Evolutionary conservation across 1,139 yeast genomes (phyloP), one percentile per base, ranked within the genome.

Genomic region (Debaryomyces coudertii): DNA sequence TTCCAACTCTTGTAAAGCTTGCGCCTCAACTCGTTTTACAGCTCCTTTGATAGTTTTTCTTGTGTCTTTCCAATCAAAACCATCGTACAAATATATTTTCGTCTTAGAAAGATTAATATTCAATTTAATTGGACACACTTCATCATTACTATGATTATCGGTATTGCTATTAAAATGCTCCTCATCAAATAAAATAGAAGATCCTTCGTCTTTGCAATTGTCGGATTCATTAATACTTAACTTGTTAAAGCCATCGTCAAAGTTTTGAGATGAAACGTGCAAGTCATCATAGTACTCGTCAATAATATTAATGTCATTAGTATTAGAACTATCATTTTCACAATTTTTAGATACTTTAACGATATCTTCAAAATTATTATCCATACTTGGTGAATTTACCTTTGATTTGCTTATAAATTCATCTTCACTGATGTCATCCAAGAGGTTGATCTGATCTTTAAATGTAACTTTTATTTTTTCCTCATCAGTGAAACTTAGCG

Each of bases 11-110:
- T 34, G 40, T 12, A 30, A 15, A 8, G 79, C 83, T 43, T 70
- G 76, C 9, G 66, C 69, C 53, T 85, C 89, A 11, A 87, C 80
- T 29, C 78, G 66, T 46, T 76, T 76, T 0, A 92, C 85, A 0
- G 89, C 88, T 5, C 76, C 78, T 18, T 76, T 71, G 23, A 93
- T 85, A 0, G 82, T 75, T 35, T 73, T 76, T 50, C 96, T 74
- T 0, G 98, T 90, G 41, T 81, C 82, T 47, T 79, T 79, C 96
- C 98, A 90, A 61, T 93, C 99, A 59, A 85, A 93, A 0, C 99
- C 99, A 68, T 93, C 99, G 61, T 80, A 83, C 34, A 93, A 66
- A 48, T 79, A 82, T 49, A 93, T 66, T 3, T 65, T 65, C 0
- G 76, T 63, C 39, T 71, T 73, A 5, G 73, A 60, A 7, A 77